Evolutionary conservation across 2,329 filamentous ascomycete species (phyloP).

Genomic region (Fusarium floridanum): DNA sequence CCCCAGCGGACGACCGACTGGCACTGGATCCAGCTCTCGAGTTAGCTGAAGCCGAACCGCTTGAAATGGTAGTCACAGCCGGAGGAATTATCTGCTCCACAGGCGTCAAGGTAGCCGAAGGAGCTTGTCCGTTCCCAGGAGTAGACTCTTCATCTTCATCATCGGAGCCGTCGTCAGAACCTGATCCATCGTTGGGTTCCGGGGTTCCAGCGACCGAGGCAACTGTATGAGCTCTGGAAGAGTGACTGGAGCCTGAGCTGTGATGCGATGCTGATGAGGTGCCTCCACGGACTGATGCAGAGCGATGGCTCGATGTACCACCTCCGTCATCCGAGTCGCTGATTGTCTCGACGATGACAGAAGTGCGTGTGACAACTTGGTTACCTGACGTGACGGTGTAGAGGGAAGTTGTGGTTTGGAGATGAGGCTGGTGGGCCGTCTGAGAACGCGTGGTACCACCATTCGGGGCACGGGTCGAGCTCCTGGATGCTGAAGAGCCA

Average conservation of each 20-base stretch:
- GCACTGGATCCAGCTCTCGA: neutral
- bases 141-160: neutral
- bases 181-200: neutral
- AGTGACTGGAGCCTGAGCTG: neutral
- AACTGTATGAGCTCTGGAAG: neutral
- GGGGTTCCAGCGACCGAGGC: neutral
- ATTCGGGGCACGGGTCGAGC: neutral
- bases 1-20: neutral
- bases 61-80: accelerated
- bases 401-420: neutral
- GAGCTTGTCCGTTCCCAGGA: neutral
- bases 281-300: neutral
- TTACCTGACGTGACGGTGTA: constrained; percentile 13
- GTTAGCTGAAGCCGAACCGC: neutral
- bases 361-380: constrained; percentile 3
- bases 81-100: neutral
- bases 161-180: neutral
- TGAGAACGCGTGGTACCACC: neutral
- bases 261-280: neutral
- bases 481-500: neutral
- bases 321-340: neutral
- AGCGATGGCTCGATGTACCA: neutral
- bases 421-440: neutral
- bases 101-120: neutral
- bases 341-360: neutral